phyloP scores from a whole-genome alignment of 768 basidiomycete genomes.

The Tulasnella sp. region DNA sequence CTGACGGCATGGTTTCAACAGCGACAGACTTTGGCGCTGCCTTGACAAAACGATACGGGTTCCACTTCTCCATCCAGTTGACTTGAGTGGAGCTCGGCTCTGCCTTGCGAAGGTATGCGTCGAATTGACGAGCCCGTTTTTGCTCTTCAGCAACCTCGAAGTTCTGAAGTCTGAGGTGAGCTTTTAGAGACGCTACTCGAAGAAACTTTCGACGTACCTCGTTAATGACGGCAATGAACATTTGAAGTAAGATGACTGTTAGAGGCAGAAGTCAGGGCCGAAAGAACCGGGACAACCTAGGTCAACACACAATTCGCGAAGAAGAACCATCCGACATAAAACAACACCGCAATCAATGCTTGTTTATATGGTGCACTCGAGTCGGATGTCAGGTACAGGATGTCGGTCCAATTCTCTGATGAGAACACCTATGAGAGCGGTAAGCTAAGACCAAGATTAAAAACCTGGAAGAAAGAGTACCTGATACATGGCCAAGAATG shows the following conservation, averaged over 20 bases:
- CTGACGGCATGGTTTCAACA: constrained; percentile 67
- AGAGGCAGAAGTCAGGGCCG: constrained; percentile 16
- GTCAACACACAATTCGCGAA: constrained; percentile 79
- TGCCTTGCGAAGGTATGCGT: constrained; percentile 51
- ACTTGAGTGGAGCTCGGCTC: constrained; percentile 41
- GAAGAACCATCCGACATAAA: constrained; percentile 79
- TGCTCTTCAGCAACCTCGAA: constrained; percentile 88
- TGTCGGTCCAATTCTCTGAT: constrained; percentile 89
- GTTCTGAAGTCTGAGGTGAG: too few species aligned
- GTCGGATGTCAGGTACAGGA: constrained; percentile 58
- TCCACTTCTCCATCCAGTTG: constrained; percentile 69
- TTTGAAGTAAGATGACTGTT: constrained; percentile 85
- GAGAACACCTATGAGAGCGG: constrained; percentile 63
- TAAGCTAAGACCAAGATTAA: background rate
- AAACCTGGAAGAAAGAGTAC: constrained; percentile 31
- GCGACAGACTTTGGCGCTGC: constrained; percentile 68
- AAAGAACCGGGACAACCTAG: background rate
- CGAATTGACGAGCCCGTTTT: constrained; percentile 77
- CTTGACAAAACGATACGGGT: constrained; percentile 83
- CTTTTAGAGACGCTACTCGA: too few species aligned
- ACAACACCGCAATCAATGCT: constrained; percentile 62
- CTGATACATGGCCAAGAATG: constrained; percentile 80
- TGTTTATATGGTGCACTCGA: constrained; percentile 67
- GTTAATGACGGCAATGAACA: constrained; percentile 97
- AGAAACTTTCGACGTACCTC: constrained; percentile 44